Evolutionary conservation across 2,329 filamentous ascomycete genomes (phyloP).

Genomic region (Cladosporium cucumerinum): DNA sequence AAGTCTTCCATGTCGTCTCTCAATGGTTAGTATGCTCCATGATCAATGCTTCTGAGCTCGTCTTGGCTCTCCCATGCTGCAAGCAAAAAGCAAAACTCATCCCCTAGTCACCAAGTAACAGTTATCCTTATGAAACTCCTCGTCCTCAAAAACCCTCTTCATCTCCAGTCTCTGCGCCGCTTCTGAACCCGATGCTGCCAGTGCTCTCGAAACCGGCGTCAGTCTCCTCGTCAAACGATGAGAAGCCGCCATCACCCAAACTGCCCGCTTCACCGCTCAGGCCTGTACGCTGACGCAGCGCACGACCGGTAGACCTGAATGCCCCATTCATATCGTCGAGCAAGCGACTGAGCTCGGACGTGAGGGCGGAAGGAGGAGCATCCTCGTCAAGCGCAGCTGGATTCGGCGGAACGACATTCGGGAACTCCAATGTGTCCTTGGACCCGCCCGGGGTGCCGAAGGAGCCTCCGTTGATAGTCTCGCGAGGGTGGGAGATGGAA

Average conservation of each 20-base stretch:
- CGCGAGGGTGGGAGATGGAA: conserved; percentile 6
- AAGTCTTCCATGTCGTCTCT: not conserved
- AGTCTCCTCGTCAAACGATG: conserved; percentile 16
- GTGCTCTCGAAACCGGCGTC: conserved; percentile 19
- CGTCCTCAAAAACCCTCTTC: conserved; percentile 19
- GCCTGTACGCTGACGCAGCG: conserved; percentile 11
- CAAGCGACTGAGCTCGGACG: conserved; percentile 31
- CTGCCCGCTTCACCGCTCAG: conserved; percentile 15
- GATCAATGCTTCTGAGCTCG: not conserved
- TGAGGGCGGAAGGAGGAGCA: conserved; percentile 28
- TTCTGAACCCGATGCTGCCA: conserved; percentile 13
- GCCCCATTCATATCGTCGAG: conserved; percentile 26
- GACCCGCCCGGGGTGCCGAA: conserved; percentile 17
- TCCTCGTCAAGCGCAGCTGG: conserved; percentile 31
- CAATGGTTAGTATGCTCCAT: not conserved
- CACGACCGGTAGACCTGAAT: conserved; percentile 15
- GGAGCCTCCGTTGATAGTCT: not conserved
- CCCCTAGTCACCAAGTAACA: not conserved
- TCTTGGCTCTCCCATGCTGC: not conserved
- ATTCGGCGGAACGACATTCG: conserved; percentile 28
- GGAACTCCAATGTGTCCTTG: conserved; percentile 28
- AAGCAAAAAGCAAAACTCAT: not conserved
- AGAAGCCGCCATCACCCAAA: conserved; percentile 17
- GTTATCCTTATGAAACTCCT: not conserved
- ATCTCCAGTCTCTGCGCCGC: conserved; percentile 19